Percentiles rank a stretch among this genome's conserved stretches.
These are phyloP conservation scores for Biscogniauxia sp. DNA, from an alignment of 2,329 filamentous ascomycete species.

Conservation along the genomic window DNA sequence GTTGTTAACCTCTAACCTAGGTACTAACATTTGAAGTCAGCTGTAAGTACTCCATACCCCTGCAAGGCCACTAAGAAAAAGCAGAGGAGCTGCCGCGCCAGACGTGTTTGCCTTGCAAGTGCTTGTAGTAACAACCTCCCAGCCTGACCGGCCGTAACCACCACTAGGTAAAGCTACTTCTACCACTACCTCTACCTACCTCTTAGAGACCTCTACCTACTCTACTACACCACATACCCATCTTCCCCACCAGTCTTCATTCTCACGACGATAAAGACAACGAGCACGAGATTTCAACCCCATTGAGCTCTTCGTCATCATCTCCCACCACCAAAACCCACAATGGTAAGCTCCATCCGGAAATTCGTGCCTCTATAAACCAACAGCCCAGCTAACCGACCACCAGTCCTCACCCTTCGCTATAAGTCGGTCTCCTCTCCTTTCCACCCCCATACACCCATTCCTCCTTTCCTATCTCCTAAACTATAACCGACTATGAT, in stretches of 20 bases:
- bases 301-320: conserved; percentile 12
- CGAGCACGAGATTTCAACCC: background rate
- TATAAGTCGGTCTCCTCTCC: conserved; percentile 68
- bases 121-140: conserved; percentile 4
- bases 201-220: conserved; percentile 1
- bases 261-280: background rate
- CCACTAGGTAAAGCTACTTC: conserved; percentile 26
- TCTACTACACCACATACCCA: background rate
- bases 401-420: conserved; percentile 83
- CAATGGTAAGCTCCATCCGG: conserved; percentile 33
- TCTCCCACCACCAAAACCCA: conserved; percentile 5
- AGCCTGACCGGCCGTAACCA: conserved; percentile 5
- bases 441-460: conserved; percentile 10
- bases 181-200: conserved; percentile 2
- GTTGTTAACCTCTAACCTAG: background rate
- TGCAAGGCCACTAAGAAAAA: conserved; percentile 11
- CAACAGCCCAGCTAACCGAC: conserved; percentile 32
- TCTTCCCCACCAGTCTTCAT: background rate
- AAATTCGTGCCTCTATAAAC: conserved; percentile 15
- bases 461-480: conserved; percentile 6
- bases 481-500: background rate
- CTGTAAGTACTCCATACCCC: background rate
- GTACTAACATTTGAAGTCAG: background rate
- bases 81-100: conserved; percentile 20
- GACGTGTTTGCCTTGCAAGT: conserved; percentile 24